These are phyloP conservation scores for Poa pratensis DNA, from an alignment of 176 grass and related monocot genomes.

Conservation along the genomic window DNA sequence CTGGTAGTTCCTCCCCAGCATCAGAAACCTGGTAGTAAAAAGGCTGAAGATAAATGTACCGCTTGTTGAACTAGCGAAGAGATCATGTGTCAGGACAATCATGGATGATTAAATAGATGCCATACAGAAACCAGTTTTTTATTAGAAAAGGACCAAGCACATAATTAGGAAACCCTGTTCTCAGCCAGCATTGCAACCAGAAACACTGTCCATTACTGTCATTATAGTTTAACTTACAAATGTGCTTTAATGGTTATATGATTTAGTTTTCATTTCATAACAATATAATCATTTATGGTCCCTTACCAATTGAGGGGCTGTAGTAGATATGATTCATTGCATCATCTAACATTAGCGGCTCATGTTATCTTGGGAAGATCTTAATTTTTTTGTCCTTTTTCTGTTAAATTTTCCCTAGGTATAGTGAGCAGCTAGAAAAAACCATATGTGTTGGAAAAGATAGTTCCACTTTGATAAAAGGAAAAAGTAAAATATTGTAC, in stretches of 20 bases:
- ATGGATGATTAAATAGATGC: too few relatives aligned
- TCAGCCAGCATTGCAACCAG: neutral
- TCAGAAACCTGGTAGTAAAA: too few relatives aligned
- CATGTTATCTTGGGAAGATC: neutral
- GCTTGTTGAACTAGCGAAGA: neutral
- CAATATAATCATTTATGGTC: neutral
- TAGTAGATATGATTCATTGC: neutral
- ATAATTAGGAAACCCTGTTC: neutral
- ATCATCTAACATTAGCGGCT: neutral
- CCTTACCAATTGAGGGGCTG: neutral
- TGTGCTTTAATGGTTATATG: neutral
- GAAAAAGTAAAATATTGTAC: slow-evolving; percentile 33
- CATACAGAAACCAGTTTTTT: too few relatives aligned
- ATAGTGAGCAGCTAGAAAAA: neutral
- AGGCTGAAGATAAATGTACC: too few relatives aligned
- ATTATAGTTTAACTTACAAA: neutral
- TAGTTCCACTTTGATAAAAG: slow-evolving; percentile 32
- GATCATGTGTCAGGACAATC: neutral
- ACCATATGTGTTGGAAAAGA: neutral
- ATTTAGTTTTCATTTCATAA: neutral
- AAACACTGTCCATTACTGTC: neutral
- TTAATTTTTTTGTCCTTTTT: neutral
- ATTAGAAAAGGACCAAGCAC: neutral
- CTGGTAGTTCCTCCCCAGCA: too few relatives aligned
- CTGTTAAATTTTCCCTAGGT: neutral